Conservation (phyloP, 441 rosid species). For the Pelargonium citronellum region DNA sequence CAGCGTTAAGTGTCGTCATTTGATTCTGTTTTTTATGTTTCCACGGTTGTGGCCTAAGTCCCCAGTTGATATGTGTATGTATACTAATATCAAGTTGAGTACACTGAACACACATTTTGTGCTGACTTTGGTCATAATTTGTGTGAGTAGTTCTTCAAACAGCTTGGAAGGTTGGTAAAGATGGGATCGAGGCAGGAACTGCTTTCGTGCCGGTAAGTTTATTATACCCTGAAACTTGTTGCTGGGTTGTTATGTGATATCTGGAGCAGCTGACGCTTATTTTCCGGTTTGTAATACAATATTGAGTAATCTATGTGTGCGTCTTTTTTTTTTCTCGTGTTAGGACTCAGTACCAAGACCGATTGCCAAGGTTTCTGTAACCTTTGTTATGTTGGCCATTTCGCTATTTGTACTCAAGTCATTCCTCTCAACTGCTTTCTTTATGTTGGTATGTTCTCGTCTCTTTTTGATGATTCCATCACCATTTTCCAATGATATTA, state of each 20-base stretch:
- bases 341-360: constrained; percentile 83
- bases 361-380: constrained; percentile 56
- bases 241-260: not conserved
- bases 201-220: constrained; percentile 74
- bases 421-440: constrained; percentile 74
- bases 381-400: constrained; percentile 39
- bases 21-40: not conserved
- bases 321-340: constrained; percentile 2
- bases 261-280: too few relatives aligned
- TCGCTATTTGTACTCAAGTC: constrained; percentile 62
- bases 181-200: constrained; percentile 79
- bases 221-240: constrained; percentile 7
- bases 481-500: not conserved
- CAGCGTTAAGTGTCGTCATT: not conserved
- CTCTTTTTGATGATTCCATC: not conserved
- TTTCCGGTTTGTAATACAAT: not conserved
- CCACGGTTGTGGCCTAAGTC: not conserved
- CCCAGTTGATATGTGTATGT: not conserved
- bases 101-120: not conserved
- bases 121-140: constrained; percentile 16
- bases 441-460: constrained; percentile 53
- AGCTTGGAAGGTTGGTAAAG: constrained; percentile 70
- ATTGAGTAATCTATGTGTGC: constrained; percentile 9
- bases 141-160: constrained; percentile 48
- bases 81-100: not conserved